Conservation (phyloP, 768 basidiomycete species). For the Phaeotremella fagi region DNA sequence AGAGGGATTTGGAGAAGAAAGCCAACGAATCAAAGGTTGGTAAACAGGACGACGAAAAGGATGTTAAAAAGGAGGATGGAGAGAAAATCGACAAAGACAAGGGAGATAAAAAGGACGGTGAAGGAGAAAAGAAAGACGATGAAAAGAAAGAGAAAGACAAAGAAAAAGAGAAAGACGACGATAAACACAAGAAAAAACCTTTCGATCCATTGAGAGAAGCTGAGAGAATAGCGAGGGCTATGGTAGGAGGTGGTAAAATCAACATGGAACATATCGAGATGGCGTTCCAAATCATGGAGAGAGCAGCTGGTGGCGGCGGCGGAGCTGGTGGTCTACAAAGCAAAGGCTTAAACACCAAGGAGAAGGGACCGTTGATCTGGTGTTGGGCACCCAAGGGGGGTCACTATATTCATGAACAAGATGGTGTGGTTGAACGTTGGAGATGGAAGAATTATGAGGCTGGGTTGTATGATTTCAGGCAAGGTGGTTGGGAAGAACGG, state of each 20-base stretch:
- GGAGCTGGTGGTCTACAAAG: too few relatives aligned
- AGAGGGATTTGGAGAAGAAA: conserved; percentile 5
- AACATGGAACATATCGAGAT: conserved; percentile 26
- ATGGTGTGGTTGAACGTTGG: conserved; percentile 34
- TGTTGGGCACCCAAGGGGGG: too few relatives aligned
- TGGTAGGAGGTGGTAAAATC: conserved; percentile 12
- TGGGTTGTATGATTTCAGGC: conserved; percentile 18
- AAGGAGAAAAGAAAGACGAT: conserved; percentile 3
- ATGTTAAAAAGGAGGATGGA: neutral
- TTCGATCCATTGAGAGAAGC: conserved; percentile 18
- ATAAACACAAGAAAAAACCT: conserved; percentile 2
- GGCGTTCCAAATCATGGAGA: conserved; percentile 31
- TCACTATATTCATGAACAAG: too few relatives aligned
- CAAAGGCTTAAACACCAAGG: neutral
- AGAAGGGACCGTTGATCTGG: conserved; percentile 29
- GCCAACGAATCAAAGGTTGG: neutral
- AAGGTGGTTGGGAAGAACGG: conserved; percentile 39
- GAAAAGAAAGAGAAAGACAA: neutral
- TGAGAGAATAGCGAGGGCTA: conserved; percentile 17
- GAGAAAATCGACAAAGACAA: neutral
- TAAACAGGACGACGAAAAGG: neutral
- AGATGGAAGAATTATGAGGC: conserved; percentile 37
- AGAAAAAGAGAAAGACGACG: conserved; percentile 2
- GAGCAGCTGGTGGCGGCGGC: conserved; percentile 4
- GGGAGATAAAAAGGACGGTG: neutral